phyloP scores from a whole-genome alignment of 2,329 filamentous ascomycete species.

The Colletotrichum higginsianum region DNA sequence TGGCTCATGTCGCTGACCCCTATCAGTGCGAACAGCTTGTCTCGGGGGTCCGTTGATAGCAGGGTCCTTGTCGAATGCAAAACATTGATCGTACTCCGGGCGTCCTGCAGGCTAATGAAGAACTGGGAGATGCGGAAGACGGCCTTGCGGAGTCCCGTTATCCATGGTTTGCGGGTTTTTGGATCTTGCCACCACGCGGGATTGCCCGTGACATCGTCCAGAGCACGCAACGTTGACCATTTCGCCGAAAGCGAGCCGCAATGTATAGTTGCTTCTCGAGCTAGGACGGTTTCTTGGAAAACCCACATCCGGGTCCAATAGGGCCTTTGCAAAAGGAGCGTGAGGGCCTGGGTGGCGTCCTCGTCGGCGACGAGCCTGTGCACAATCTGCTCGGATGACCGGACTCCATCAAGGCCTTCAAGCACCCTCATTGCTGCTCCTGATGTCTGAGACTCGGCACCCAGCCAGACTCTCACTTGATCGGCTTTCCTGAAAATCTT shows the following conservation, averaged over 20 bases:
- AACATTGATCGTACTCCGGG: neutral
- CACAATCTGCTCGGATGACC: neutral
- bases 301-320: slow-evolving; percentile 22
- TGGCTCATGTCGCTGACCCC: neutral
- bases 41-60: neutral
- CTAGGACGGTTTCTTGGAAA: slow-evolving; percentile 5
- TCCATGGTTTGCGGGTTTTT: neutral
- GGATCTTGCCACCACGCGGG: neutral
- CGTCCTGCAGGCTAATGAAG: neutral
- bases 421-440: neutral
- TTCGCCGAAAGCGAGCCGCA: neutral
- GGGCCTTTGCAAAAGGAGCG: neutral
- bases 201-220: neutral
- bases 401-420: neutral
- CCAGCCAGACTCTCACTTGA: neutral
- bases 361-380: neutral
- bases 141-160: neutral
- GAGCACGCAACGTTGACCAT: neutral
- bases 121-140: neutral
- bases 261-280: neutral
- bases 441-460: neutral
- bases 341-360: neutral
- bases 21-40: neutral
- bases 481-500: neutral
- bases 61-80: neutral